These are phyloP conservation scores for Podaxis sp. DNA, from an alignment of 768 basidiomycete species.

Conservation along the genomic window DNA sequence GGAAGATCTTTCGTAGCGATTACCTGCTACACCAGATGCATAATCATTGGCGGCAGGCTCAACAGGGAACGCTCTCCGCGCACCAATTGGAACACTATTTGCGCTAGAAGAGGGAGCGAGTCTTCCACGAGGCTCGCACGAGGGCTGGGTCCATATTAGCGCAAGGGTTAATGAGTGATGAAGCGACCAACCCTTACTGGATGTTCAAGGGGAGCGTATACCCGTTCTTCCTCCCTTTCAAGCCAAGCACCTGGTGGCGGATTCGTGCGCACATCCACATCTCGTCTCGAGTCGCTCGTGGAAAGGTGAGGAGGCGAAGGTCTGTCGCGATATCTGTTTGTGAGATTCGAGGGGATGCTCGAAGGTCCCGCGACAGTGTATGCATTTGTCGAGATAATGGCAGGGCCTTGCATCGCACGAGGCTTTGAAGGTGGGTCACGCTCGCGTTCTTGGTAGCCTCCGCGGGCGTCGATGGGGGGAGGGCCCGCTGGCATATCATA, in stretches of 20 bases:
- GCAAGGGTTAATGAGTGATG: not conserved
- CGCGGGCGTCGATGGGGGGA: not conserved
- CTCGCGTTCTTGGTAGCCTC: constrained; percentile 6
- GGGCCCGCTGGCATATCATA: not conserved
- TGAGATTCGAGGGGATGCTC: not conserved
- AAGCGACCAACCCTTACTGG: not conserved
- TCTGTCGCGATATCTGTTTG: constrained; percentile 3
- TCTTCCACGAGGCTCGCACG: constrained; percentile 1
- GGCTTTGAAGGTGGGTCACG: constrained; percentile 8
- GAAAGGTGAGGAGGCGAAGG: constrained; percentile 8
- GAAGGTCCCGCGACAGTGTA: not conserved
- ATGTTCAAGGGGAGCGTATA: not conserved
- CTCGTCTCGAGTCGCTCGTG: not conserved
- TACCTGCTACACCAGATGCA: not conserved
- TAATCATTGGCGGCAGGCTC: not conserved
- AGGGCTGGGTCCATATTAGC: not conserved
- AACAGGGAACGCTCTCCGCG: not conserved
- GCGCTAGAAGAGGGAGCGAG: not conserved
- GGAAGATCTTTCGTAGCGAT: constrained; percentile 4
- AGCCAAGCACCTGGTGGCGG: not conserved
- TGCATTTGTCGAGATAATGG: not conserved
- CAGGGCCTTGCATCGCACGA: constrained; percentile 7
- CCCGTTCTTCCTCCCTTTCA: constrained; percentile 1
- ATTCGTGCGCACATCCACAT: not conserved
- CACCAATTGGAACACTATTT: constrained; percentile 9